phyloP scores from a whole-genome alignment of 371 early-diverging fungal species.

The Mucor racemosus region DNA sequence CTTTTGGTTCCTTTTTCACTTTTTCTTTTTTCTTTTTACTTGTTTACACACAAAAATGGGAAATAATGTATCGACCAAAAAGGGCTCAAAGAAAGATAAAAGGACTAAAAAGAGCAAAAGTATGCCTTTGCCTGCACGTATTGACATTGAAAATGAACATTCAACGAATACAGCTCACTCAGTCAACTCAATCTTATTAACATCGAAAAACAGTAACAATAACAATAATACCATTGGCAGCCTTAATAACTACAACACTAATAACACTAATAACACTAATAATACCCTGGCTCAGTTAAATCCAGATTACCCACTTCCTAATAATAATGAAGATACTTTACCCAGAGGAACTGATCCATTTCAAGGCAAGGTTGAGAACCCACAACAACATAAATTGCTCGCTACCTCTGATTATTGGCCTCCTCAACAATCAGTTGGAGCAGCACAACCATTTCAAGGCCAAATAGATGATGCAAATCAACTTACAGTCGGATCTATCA shows the following conservation, averaged over 20 bases:
- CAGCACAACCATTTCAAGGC: conserved; percentile 7
- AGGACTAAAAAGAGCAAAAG: conserved; percentile 23
- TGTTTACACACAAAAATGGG: conserved; percentile 20
- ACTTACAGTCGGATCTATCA: conserved; percentile 50
- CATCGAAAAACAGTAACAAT: conserved; percentile 36
- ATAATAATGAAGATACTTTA: conserved; percentile 12
- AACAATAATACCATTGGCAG: conserved; percentile 2
- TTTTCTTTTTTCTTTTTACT: conserved; percentile 9
- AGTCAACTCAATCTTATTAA: conserved; percentile 48
- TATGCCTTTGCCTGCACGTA: conserved; percentile 26
- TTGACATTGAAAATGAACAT: conserved; percentile 47
- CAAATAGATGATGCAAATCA: conserved; percentile 38
- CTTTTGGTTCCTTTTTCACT: conserved; percentile 4
- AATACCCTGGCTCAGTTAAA: conserved; percentile 47
- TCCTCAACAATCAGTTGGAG: conserved; percentile 18
- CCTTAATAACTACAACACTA: not conserved
- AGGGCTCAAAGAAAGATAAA: conserved; percentile 25
- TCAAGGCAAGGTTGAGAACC: conserved; percentile 41
- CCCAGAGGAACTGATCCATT: conserved; percentile 25
- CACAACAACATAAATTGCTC: conserved; percentile 43
- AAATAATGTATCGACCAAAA: conserved; percentile 31
- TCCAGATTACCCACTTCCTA: conserved; percentile 49
- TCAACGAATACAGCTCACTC: conserved; percentile 54
- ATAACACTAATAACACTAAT: conserved; percentile 2
- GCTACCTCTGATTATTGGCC: conserved; percentile 49